phyloP scores from a whole-genome alignment of 1,139 yeast species.

The Pichia sp. region DNA sequence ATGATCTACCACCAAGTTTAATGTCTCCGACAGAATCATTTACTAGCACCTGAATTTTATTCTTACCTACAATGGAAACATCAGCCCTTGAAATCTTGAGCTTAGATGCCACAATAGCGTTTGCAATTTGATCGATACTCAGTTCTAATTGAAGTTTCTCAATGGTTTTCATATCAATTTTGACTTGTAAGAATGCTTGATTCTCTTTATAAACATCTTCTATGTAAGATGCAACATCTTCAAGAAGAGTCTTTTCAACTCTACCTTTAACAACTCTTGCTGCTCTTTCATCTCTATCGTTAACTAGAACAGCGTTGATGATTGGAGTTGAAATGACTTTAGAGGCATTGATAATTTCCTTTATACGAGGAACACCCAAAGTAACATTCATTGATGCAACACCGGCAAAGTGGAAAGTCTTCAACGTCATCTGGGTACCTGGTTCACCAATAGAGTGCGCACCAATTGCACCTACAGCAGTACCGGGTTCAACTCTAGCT shows the following conservation, averaged over 20 bases:
- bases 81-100: conserved; percentile 72
- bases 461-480: conserved; percentile 99
- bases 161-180: conserved; percentile 76
- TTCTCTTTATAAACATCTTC: conserved; percentile 89
- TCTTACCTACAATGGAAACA: conserved; percentile 60
- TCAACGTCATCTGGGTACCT: conserved; percentile 98
- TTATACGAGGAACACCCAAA: conserved; percentile 95
- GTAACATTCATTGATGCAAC: conserved; percentile 99
- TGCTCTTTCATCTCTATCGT: conserved; percentile 91
- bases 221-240: conserved; percentile 80
- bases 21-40: conserved; percentile 42
- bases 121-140: conserved; percentile 76
- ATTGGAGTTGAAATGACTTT: conserved; percentile 94
- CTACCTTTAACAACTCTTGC: conserved; percentile 98
- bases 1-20: conserved; percentile 30
- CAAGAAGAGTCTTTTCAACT: conserved; percentile 82
- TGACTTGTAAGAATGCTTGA: conserved; percentile 72
- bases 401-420: conserved; percentile 99
- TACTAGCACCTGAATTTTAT: conserved; percentile 71
- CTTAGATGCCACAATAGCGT: conserved; percentile 76
- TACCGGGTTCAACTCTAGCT: conserved; percentile 97
- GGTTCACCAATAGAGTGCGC: conserved; percentile 99
- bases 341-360: conserved; percentile 96
- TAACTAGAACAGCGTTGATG: conserved; percentile 87
- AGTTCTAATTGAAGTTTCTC: conserved; percentile 86